Conservation (phyloP, 176 grass and related monocot genomes). For the Urochloa ruziziensis region DNA sequence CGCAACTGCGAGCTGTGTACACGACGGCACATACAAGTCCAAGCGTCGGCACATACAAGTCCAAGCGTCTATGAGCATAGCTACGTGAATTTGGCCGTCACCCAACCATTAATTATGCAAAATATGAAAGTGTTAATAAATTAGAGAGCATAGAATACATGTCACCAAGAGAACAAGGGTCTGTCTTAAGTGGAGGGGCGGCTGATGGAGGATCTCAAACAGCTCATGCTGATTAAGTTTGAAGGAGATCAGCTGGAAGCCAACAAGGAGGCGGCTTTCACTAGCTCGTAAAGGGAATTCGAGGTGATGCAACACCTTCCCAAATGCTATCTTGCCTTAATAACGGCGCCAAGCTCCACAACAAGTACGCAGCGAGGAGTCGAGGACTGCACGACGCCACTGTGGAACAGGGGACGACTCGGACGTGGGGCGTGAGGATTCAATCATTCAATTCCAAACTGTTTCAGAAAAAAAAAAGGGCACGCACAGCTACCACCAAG, state of each 20-base stretch:
- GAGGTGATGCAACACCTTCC: neutral
- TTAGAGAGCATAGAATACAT: neutral
- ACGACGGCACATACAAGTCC: neutral
- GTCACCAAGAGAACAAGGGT: neutral
- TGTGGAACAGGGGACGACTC: neutral
- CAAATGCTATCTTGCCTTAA: neutral
- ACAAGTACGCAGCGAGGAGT: neutral
- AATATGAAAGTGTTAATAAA: neutral
- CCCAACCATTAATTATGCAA: neutral
- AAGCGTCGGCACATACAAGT: neutral
- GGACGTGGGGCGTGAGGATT: neutral
- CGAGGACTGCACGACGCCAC: neutral
- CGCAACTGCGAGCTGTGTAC: neutral
- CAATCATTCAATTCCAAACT: neutral
- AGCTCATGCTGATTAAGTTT: too few species aligned
- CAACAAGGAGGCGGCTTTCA: neutral
- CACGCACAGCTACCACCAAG: neutral
- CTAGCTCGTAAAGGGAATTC: neutral
- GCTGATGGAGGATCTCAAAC: neutral
- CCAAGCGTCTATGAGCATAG: neutral
- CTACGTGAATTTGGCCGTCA: neutral
- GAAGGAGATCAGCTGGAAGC: neutral
- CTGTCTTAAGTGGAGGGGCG: too few species aligned
- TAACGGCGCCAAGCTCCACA: neutral
- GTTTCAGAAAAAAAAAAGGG: neutral